phyloP scores from a whole-genome alignment of 768 basidiomycete genomes.

The Coprinopsis cinerea region DNA sequence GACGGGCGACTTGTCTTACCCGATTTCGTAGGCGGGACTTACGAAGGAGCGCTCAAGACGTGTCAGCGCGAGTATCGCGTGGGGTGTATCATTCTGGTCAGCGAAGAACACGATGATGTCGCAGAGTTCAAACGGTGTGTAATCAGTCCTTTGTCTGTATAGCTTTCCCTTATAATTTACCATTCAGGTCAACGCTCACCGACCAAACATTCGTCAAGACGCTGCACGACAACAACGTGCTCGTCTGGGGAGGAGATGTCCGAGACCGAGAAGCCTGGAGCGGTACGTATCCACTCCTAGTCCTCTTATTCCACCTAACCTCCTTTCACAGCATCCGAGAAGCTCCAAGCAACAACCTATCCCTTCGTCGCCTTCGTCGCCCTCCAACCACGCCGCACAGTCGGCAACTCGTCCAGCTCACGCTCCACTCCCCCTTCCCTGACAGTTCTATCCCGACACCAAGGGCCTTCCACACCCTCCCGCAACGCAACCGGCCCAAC shows the following conservation, averaged over 20 bases:
- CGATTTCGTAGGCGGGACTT: conserved; percentile 74
- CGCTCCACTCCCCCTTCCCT: conserved; percentile 43
- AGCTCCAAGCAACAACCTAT: conserved; percentile 83
- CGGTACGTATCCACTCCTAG: conserved; percentile 28
- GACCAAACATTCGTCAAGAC: conserved; percentile 63
- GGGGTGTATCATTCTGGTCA: conserved; percentile 77
- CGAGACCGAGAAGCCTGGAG: conserved; percentile 75
- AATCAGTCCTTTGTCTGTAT: background rate
- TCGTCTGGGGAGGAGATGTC: conserved; percentile 93
- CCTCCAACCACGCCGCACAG: conserved; percentile 64
- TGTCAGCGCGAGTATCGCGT: conserved; percentile 71
- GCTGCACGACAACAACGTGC: conserved; percentile 65
- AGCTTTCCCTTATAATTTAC: background rate
- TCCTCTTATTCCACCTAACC: conserved; percentile 9
- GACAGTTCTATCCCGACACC: conserved; percentile 82
- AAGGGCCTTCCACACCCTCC: conserved; percentile 49
- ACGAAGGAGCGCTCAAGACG: conserved; percentile 68
- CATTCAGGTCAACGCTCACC: conserved; percentile 62
- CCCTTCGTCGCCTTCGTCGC: conserved; percentile 92
- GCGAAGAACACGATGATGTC: conserved; percentile 87
- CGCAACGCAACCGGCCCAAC: conserved; percentile 43
- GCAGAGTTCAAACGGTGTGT: conserved; percentile 77
- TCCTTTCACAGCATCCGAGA: conserved; percentile 41
- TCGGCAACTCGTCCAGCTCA: conserved; percentile 28
- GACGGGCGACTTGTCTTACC: conserved; percentile 55